phyloP scores from a whole-genome alignment of 768 basidiomycete genomes.

The Leccinum subgranulosum region DNA sequence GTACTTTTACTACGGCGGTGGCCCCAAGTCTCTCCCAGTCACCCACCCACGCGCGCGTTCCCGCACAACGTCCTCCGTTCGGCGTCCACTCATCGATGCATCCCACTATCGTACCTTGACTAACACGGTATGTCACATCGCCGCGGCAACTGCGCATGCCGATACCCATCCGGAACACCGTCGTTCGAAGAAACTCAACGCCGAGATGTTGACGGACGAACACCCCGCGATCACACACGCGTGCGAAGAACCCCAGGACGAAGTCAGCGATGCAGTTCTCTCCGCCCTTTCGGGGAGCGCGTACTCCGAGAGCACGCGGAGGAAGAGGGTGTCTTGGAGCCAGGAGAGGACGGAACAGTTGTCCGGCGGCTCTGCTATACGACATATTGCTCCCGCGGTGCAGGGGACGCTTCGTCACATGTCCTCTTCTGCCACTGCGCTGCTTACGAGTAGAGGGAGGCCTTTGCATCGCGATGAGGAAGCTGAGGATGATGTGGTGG shows the following conservation, averaged over 20 bases:
- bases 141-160: constrained; percentile 62
- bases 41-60: constrained; percentile 39
- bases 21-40: constrained; percentile 32
- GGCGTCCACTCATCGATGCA: constrained; percentile 51
- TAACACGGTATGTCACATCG: constrained; percentile 67
- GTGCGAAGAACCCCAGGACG: constrained; percentile 33
- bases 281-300: constrained; percentile 69
- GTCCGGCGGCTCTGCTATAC: constrained; percentile 41
- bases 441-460: constrained; percentile 41
- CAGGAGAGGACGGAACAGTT: constrained; percentile 57
- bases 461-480: constrained; percentile 39
- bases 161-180: constrained; percentile 43
- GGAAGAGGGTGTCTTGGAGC: constrained; percentile 68
- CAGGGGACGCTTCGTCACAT: constrained; percentile 33
- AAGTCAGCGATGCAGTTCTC: constrained; percentile 50
- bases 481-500: constrained; percentile 23
- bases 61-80: constrained; percentile 41
- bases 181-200: constrained; percentile 26
- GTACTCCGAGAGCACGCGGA: constrained; percentile 64
- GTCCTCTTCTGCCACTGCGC: constrained; percentile 12
- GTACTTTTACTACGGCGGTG: constrained; percentile 70
- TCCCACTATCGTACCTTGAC: constrained; percentile 70
- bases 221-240: constrained; percentile 10
- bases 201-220: constrained; percentile 22
- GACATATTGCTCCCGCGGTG: constrained; percentile 33